Conservation (phyloP, 83 land plant species). For the Larix sibirica region DNA sequence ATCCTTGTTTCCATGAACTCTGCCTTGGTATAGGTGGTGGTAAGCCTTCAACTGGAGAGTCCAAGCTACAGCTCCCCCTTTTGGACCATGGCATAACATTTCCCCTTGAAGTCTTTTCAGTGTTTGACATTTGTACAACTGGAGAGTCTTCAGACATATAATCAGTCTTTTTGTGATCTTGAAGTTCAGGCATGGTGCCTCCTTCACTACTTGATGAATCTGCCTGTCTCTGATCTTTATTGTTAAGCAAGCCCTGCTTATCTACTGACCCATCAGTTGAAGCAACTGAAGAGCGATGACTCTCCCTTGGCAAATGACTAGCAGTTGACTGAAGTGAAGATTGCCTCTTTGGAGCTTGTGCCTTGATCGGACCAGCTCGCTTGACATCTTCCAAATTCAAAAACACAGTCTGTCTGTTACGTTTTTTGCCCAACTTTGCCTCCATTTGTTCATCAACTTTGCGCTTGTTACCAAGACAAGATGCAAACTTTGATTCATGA, state of each 20-base stretch:
- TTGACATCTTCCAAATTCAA: slow-evolving; percentile 74
- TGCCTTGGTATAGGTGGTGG: slow-evolving; percentile 47
- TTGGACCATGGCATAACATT: slow-evolving; percentile 19
- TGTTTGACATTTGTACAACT: neutral
- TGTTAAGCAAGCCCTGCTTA: slow-evolving; percentile 28
- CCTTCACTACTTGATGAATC: slow-evolving; percentile 37
- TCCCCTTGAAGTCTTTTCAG: neutral
- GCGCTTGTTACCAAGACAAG: slow-evolving; percentile 45
- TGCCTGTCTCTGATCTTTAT: slow-evolving; percentile 41
- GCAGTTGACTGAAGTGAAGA: slow-evolving; percentile 28
- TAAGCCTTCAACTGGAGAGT: slow-evolving; percentile 26
- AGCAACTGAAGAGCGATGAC: slow-evolving; percentile 24
- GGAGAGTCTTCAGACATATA: slow-evolving; percentile 32
- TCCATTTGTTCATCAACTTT: slow-evolving; percentile 68
- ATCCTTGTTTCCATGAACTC: slow-evolving; percentile 51
- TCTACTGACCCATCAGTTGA: slow-evolving; percentile 36
- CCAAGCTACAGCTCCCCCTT: slow-evolving; percentile 32
- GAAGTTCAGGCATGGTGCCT: slow-evolving; percentile 19
- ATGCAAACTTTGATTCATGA: slow-evolving; percentile 52
- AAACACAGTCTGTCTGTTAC: slow-evolving; percentile 73
- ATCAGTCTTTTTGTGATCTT: slow-evolving; percentile 42
- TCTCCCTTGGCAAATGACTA: slow-evolving; percentile 40
- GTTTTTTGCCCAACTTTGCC: slow-evolving; percentile 86
- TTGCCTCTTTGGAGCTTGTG: slow-evolving; percentile 59
- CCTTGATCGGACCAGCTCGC: slow-evolving; percentile 61